Conservation (phyloP, 2,329 filamentous ascomycete species). For the Daldinia sp. region DNA sequence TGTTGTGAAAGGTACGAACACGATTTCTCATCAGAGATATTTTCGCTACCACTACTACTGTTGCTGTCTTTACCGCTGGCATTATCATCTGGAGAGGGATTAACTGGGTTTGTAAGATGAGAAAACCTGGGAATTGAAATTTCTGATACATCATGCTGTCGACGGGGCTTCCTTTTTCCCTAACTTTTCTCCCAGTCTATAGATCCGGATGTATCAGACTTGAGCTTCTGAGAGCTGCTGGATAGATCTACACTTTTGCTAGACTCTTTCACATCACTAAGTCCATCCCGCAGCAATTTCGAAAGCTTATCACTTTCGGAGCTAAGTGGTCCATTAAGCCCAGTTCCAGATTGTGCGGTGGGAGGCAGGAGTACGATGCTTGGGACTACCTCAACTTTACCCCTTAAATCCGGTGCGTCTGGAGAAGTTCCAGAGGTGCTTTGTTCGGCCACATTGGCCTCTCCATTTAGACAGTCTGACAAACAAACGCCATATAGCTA, state of each 20-base stretch:
- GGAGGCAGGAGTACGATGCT: constrained; percentile 23
- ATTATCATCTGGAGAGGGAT: constrained; percentile 18
- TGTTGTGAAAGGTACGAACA: constrained; percentile 30
- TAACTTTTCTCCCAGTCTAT: constrained; percentile 48
- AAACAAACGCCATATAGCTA: constrained; percentile 37
- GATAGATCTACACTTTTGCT: constrained; percentile 32
- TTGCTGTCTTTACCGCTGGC: constrained; percentile 13
- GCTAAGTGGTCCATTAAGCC: constrained; percentile 48
- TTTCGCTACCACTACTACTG: constrained; percentile 19
- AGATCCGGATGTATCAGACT: constrained; percentile 41
- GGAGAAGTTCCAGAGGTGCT: background rate
- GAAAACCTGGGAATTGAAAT: constrained; percentile 34
- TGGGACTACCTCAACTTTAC: constrained; percentile 6
- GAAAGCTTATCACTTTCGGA: constrained; percentile 38
- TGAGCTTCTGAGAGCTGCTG: constrained; percentile 25
- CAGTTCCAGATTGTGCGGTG: constrained; percentile 35
- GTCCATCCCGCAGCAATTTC: constrained; percentile 30
- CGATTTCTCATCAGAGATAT: constrained; percentile 13
- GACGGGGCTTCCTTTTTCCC: constrained; percentile 46
- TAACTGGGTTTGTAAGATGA: constrained; percentile 1
- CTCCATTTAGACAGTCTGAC: constrained; percentile 8
- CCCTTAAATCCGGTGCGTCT: background rate
- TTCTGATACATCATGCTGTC: constrained; percentile 49
- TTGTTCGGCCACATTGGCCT: background rate
- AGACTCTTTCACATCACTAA: constrained; percentile 34